These are phyloP conservation scores for Rugonectria rugulosa DNA, from an alignment of 2,329 filamentous ascomycete species.

Conservation along the genomic window DNA sequence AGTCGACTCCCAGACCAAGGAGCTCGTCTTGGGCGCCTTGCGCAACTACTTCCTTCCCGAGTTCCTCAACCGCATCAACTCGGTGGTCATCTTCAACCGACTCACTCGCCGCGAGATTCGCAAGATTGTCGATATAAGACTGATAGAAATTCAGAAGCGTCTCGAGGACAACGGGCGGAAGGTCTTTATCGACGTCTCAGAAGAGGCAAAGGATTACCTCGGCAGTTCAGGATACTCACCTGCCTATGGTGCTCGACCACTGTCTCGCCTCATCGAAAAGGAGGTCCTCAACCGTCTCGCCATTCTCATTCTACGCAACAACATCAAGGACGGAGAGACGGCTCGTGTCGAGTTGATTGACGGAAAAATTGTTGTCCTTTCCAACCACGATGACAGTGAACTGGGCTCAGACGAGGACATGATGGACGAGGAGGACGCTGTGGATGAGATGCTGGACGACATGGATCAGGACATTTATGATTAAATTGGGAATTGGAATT, in stretches of 20 bases:
- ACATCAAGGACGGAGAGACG: constrained; percentile 83
- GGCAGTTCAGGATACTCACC: constrained; percentile 92
- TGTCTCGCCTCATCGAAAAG: constrained; percentile 92
- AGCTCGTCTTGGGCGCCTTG: constrained; percentile 89
- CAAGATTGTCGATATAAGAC: constrained; percentile 91
- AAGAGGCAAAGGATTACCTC: constrained; percentile 91
- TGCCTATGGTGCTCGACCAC: constrained; percentile 89
- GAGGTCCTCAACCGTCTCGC: constrained; percentile 95
- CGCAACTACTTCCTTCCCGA: constrained; percentile 98
- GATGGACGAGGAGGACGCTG: constrained; percentile 75
- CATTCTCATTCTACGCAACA: constrained; percentile 86
- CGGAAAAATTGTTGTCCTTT: constrained; percentile 79
- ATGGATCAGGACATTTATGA: constrained; percentile 67
- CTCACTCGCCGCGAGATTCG: constrained; percentile 90
- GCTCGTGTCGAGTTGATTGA: constrained; percentile 82
- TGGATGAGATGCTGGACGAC: constrained; percentile 71
- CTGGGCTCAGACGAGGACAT: constrained; percentile 73
- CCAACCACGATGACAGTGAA: constrained; percentile 78
- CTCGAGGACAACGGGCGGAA: constrained; percentile 86
- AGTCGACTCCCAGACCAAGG: constrained; percentile 84
- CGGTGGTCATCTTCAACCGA: constrained; percentile 97
- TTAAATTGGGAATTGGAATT: constrained; percentile 33
- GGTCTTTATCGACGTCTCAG: constrained; percentile 80
- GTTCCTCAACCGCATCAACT: constrained; percentile 97
- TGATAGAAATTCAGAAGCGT: constrained; percentile 89